Conservation (phyloP, 192 early-diverging fungal genomes). For the Mortierella hygrophila region DNA sequence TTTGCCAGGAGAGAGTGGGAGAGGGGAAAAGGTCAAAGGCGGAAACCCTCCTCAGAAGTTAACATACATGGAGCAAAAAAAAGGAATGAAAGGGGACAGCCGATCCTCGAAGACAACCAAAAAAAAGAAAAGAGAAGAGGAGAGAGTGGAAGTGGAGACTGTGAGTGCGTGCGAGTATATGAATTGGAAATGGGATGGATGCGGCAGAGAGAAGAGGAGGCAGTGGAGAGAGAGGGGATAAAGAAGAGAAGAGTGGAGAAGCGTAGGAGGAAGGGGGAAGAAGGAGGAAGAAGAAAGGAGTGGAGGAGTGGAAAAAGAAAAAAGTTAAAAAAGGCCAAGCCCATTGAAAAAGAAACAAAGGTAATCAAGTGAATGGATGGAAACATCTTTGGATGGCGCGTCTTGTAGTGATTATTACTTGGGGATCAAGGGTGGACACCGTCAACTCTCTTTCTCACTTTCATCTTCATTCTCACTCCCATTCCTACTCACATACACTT, state of each 20-base stretch:
- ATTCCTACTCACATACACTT: neutral
- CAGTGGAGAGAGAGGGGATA: neutral
- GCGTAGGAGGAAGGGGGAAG: neutral
- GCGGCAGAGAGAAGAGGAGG: neutral
- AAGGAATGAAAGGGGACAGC: neutral
- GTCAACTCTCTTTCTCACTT: neutral
- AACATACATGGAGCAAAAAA: neutral
- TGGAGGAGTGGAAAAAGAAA: too few species aligned
- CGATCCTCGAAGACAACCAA: neutral
- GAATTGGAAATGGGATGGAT: neutral
- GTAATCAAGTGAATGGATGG: too few species aligned
- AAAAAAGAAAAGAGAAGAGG: neutral
- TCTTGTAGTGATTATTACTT: neutral
- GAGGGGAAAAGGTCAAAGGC: neutral
- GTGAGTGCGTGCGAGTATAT: neutral
- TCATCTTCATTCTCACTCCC: neutral
- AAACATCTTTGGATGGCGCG: too few species aligned
- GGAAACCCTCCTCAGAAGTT: neutral
- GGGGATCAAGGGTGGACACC: neutral
- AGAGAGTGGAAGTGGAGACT: neutral
- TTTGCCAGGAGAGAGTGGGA: slow-evolving; percentile 1
- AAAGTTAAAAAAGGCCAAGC: neutral
- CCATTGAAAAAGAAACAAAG: neutral
- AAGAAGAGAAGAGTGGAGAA: neutral
- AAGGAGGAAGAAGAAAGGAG: neutral